Evolutionary conservation across 805 yeast genomes (phyloP), one percentile per base, ranked within the genome.

Genomic region (Zygotorulaspora sp.): DNA sequence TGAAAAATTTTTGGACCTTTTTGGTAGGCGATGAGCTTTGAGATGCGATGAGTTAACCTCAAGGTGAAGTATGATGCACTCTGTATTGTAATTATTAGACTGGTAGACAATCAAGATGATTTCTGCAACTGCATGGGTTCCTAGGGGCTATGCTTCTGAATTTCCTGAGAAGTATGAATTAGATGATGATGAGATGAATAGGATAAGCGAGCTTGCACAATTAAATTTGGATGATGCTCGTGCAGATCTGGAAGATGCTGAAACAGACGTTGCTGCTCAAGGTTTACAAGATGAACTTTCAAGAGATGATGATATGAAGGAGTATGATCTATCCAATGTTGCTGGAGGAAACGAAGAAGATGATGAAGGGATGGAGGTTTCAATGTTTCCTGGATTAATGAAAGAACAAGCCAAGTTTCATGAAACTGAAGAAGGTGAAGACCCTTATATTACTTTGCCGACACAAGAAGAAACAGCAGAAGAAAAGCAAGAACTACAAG

Each of bases 61-160:
- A n/a, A n/a, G n/a, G n/a, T n/a, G n/a, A n/a, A n/a, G n/a, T n/a
- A n/a, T n/a, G n/a, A n/a, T n/a, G n/a, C n/a, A n/a, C n/a, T n/a
- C n/a, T n/a, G n/a, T n/a, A n/a, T n/a, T n/a, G n/a, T n/a, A n/a
- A n/a, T n/a, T n/a, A n/a, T n/a, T n/a, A n/a, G n/a, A n/a, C n/a
- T n/a, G n/a, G n/a, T n/a, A n/a, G n/a, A n/a, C n/a, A n/a, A n/a
- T n/a, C 23, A 10, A 21, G 23, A 88, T 89, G 96, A 82, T 90
- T 47, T 87, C 98, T 26, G 83, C 97, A 18, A 80, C 92, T 33
- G 69, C 80, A 35, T 92, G 98, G 97, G 96, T 90, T 16, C 97
- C 97, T 34, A 77, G 96, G 55, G 98, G 98, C 4, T 83, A 73
- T 62, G 94, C 98, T 19, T 76, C 94, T 25, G 97, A 89, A 62